Base-by-base conservation (phyloP, 2,329 filamentous ascomycete genomes). In the Colletotrichum plurivorum region DNA sequence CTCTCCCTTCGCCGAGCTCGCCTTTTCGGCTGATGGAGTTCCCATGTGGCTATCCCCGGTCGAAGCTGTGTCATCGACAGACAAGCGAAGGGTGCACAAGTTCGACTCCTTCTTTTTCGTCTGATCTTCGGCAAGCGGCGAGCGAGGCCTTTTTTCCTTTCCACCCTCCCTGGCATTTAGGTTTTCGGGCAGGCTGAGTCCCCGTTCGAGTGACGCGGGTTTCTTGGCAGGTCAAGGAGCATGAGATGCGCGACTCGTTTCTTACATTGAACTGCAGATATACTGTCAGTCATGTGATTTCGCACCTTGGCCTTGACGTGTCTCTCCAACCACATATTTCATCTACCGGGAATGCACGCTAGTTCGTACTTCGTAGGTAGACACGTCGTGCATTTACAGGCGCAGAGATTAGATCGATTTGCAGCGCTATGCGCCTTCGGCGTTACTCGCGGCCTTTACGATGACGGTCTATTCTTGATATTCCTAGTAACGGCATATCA, bases 51-150 rank as follows among this genome's bases (percentile, higher is more conserved):
- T 13, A 43, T 43, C 41, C 41, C 16, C 12, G 41, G 13, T n/a
- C 41, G 4, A 59, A 22, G 41, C 16, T 43, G 41, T 43, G 41
- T 43, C 41, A 43, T 43, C 41, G 41, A 6, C 41, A 43, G 41
- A n/a, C 41, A 43, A 16, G 41, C 41, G 41, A 43, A 43, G 41
- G 13, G 13, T 15, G 41, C 41, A 9, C 41, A 43, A 7, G 41
- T n/a, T 41, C 13, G 41, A 43, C 41, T 43, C 41, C 41, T 13
- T 43, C 41, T 43, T 43, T 13, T 61, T 52, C 56, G 39, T 69
- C 67, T 61, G 67, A 69, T 67, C 22, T 67, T 69, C 63, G 56
- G 67, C 55, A 69, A 20, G 62, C 43, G 43, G 54, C 54, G 61
- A 52, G 20, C n/a, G 20, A 49, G 22, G 16, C 18, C 39, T 45